Percentiles rank a stretch among this genome's conserved stretches.
These are phyloP conservation scores for Rhodotorula sp. DNA, from an alignment of 1,284 basidiomycete genomes.

Conservation along the genomic window DNA sequence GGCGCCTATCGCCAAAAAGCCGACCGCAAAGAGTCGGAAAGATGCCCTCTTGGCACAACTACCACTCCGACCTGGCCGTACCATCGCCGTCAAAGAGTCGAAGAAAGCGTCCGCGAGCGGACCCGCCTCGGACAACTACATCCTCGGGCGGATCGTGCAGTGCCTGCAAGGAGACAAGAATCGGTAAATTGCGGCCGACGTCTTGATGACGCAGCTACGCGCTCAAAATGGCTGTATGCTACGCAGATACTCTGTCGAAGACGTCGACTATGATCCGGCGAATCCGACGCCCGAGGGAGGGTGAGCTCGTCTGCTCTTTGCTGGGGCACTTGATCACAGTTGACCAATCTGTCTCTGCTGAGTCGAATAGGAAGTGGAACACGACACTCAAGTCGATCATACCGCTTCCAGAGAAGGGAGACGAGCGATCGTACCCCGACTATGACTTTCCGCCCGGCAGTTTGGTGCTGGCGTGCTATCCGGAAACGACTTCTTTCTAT, in stretches of 20 bases:
- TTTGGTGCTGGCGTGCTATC: conserved; percentile 54
- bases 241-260: conserved; percentile 47
- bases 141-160: conserved; percentile 51
- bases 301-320: not conserved
- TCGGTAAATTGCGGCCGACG: conserved; percentile 30
- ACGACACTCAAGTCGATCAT: conserved; percentile 53
- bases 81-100: conserved; percentile 47
- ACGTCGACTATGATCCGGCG: conserved; percentile 45
- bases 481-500: conserved; percentile 56
- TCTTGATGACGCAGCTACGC: not conserved
- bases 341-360: not conserved
- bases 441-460: conserved; percentile 49
- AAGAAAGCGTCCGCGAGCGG: conserved; percentile 27
- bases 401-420: conserved; percentile 52
- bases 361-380: conserved; percentile 47
- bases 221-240: not conserved
- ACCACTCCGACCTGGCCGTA: conserved; percentile 50
- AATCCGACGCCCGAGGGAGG: conserved; percentile 31
- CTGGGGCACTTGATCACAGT: not conserved
- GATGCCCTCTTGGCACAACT: conserved; percentile 48
- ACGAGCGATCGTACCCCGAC: conserved; percentile 49
- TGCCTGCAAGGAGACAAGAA: conserved; percentile 50
- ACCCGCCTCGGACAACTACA: conserved; percentile 48
- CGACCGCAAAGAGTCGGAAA: conserved; percentile 32
- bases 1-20: conserved; percentile 12